Conservation (phyloP, 2,329 filamentous ascomycete species). For the Stemphylium vesicarium region DNA sequence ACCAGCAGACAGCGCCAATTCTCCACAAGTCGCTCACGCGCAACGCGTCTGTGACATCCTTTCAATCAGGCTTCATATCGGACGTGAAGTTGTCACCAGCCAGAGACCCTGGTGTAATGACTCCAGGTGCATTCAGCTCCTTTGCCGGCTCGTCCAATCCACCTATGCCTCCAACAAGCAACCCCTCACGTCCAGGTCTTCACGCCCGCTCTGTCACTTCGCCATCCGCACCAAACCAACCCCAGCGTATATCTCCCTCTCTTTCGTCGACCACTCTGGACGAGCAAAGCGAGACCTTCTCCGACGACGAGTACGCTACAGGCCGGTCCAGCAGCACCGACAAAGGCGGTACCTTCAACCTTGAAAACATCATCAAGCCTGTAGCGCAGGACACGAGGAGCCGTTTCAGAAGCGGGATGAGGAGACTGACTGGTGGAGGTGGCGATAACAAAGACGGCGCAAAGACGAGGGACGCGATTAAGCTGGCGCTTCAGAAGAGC, state of each 20-base stretch:
- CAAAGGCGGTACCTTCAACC: constrained; percentile 29
- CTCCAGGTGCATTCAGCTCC: constrained; percentile 63
- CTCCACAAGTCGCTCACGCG: constrained; percentile 78
- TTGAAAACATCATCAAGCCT: constrained; percentile 64
- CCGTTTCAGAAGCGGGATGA: constrained; percentile 61
- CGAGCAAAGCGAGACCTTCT: constrained; percentile 76
- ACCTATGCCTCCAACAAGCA: constrained; percentile 27
- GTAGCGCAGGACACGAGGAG: constrained; percentile 60
- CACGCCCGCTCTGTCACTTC: constrained; percentile 87
- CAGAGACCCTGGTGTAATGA: constrained; percentile 59
- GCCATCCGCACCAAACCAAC: constrained; percentile 63
- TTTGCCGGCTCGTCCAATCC: constrained; percentile 36
- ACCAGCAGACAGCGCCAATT: constrained; percentile 90
- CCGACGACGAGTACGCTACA: constrained; percentile 72
- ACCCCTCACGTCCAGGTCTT: constrained; percentile 65
- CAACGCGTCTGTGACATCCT: constrained; percentile 74
- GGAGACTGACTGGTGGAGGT: constrained; percentile 66
- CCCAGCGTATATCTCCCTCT: constrained; percentile 54
- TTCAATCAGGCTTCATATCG: constrained; percentile 81
- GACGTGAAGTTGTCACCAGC: constrained; percentile 69
- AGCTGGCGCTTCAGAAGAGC: constrained; percentile 48
- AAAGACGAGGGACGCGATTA: constrained; percentile 46
- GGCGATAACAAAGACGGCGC: constrained; percentile 50
- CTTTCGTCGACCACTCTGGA: constrained; percentile 74
- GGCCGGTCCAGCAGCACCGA: constrained; percentile 42